Evolutionary conservation across 768 basidiomycete species (phyloP).

Genomic region (Podaxis carcinomalis): DNA sequence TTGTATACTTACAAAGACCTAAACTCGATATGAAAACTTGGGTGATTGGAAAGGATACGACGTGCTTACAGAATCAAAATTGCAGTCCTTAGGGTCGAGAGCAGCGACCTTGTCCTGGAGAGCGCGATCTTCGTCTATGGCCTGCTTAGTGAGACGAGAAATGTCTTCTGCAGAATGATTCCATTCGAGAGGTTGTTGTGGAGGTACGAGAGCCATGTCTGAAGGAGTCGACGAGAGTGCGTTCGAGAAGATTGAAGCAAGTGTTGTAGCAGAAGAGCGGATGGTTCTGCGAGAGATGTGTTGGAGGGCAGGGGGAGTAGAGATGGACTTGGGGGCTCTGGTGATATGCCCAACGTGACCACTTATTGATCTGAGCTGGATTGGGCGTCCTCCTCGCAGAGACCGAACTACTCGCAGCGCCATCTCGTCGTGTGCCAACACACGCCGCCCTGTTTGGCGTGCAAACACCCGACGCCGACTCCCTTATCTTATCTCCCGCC

Average conservation of each 20-base stretch:
- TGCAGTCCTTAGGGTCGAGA: conserved; percentile 51
- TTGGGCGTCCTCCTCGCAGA: background rate
- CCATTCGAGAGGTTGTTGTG: conserved; percentile 66
- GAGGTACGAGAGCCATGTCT: conserved; percentile 53
- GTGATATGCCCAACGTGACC: conserved; percentile 37
- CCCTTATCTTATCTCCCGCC: conserved; percentile 14
- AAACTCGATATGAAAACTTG: conserved; percentile 9
- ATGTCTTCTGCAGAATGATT: conserved; percentile 62
- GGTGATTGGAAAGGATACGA: background rate
- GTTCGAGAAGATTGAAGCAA: conserved; percentile 22
- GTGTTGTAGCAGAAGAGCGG: background rate
- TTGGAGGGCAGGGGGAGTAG: conserved; percentile 22
- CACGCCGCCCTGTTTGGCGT: background rate
- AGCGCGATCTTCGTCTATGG: conserved; percentile 52
- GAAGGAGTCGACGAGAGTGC: conserved; percentile 19
- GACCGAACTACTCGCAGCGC: conserved; percentile 3
- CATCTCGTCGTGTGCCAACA: conserved; percentile 2
- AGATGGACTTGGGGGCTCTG: background rate
- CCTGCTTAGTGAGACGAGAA: conserved; percentile 47
- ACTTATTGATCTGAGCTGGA: conserved; percentile 28
- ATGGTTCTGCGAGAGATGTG: conserved; percentile 19
- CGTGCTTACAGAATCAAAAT: conserved; percentile 58
- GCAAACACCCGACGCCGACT: background rate
- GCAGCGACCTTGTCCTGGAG: conserved; percentile 57
- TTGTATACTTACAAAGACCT: conserved; percentile 68